A percentile compares a stretch with the other conserved stretches of the same genome.
These are phyloP conservation scores for bread wheat (Triticum aestivum) DNA, from an alignment of 176 grass and related monocot genomes.

Conservation along the genomic window DNA sequence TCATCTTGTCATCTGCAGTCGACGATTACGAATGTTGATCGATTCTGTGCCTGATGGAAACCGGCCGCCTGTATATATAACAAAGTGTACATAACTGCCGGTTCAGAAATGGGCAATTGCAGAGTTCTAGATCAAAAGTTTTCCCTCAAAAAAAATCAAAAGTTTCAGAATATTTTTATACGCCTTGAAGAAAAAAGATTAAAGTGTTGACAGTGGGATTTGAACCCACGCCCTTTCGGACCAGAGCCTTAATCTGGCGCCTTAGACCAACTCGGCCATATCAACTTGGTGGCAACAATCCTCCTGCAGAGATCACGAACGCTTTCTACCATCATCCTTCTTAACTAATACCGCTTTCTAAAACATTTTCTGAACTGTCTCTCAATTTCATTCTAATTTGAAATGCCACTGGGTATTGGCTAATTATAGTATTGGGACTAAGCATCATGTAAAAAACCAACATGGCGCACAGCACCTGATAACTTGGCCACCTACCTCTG, in stretches of 20 bases:
- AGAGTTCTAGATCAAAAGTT: too few relatives aligned
- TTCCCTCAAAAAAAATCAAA: too few relatives aligned
- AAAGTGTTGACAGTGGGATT: conserved; percentile 43
- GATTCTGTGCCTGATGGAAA: neutral
- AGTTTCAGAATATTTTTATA: too few relatives aligned
- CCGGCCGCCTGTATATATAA: neutral
- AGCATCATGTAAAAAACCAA: neutral
- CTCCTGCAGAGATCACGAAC: too few relatives aligned
- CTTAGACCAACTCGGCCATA: conserved; percentile 97
- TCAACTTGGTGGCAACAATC: conserved; percentile 14
- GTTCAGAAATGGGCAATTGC: too few relatives aligned
- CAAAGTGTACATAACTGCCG: neutral
- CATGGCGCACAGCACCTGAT: neutral
- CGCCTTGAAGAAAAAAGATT: too few relatives aligned
- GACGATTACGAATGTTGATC: neutral
- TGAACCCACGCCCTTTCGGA: conserved; percentile 82
- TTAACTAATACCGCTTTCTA: neutral
- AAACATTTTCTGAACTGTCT: neutral
- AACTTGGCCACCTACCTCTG: neutral
- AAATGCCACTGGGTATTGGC: neutral
- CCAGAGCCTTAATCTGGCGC: conserved; percentile 76
- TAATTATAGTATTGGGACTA: neutral
- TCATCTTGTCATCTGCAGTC: neutral
- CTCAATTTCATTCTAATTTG: neutral
- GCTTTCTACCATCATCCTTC: neutral